A percentile compares a stretch with the other conserved stretches of the same genome.
phyloP scores from a whole-genome alignment of 768 basidiomycete genomes.

The Gyrodon lividus region DNA sequence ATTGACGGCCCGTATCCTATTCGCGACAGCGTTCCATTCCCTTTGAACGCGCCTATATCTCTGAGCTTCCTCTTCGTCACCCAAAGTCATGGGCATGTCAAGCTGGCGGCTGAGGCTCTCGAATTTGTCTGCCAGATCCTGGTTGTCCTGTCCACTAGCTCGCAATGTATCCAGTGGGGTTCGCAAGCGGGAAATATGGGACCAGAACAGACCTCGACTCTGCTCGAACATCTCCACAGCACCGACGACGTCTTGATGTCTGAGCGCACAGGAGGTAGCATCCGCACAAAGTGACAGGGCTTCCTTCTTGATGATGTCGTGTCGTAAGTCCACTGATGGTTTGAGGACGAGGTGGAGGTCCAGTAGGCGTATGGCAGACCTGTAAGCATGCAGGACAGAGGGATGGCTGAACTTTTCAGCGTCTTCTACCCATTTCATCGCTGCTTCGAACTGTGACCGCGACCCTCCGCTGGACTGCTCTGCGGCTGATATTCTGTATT shows the following conservation, averaged over 20 bases:
- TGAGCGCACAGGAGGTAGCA: constrained; percentile 28
- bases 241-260: constrained; percentile 12
- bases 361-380: constrained; percentile 13
- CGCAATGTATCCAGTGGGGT: constrained; percentile 26
- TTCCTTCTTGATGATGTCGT: constrained; percentile 12
- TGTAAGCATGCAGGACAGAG: constrained; percentile 18
- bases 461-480: constrained; percentile 19
- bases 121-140: constrained; percentile 18
- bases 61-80: constrained; percentile 9
- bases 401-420: constrained; percentile 19
- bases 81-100: constrained; percentile 12
- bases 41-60: constrained; percentile 20
- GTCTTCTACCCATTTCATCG: constrained; percentile 22
- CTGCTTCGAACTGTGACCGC: constrained; percentile 12
- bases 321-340: constrained; percentile 12
- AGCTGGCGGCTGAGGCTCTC: constrained; percentile 19
- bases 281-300: constrained; percentile 20
- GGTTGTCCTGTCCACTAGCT: constrained; percentile 2
- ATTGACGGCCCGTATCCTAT: constrained; percentile 26
- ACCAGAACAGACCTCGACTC: constrained; percentile 28
- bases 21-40: constrained; percentile 25
- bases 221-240: constrained; percentile 39
- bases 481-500: constrained; percentile 17
- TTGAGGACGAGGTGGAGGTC: constrained; percentile 20
- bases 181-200: constrained; percentile 20